phyloP scores from a whole-genome alignment of 2,329 filamentous ascomycete species.

The Sporothrix globosa region DNA sequence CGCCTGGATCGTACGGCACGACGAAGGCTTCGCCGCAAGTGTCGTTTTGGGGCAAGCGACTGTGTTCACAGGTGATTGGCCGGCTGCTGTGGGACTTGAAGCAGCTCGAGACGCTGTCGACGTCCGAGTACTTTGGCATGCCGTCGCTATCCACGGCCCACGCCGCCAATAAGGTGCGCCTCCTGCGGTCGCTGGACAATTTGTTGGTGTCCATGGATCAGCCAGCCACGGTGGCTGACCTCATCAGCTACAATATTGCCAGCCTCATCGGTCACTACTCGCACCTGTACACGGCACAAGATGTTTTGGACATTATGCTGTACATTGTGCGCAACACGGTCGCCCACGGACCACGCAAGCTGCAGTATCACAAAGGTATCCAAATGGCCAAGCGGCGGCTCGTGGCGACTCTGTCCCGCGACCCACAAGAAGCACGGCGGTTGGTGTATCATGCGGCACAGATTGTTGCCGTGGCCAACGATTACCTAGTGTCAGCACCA shows the following conservation, averaged over 20 bases:
- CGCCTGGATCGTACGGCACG: background rate
- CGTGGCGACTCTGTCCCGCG: conserved; percentile 36
- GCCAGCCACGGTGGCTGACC: conserved; percentile 38
- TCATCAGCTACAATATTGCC: conserved; percentile 42
- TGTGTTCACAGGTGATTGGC: conserved; percentile 42
- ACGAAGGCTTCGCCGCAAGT: background rate
- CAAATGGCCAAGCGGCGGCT: conserved; percentile 39
- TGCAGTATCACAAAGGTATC: conserved; percentile 35
- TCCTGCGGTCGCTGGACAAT: conserved; percentile 37
- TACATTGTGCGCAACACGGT: conserved; percentile 41
- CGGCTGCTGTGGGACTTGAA: conserved; percentile 43
- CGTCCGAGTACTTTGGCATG: conserved; percentile 39
- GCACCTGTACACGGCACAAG: conserved; percentile 40
- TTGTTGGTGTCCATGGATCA: conserved; percentile 37
- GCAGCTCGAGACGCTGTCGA: conserved; percentile 40
- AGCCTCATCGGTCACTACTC: conserved; percentile 41
- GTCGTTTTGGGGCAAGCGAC: conserved; percentile 40
- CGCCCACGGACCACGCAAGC: conserved; percentile 32
- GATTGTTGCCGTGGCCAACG: conserved; percentile 41
- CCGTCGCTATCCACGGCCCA: conserved; percentile 38
- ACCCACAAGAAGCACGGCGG: conserved; percentile 36
- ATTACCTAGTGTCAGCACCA: conserved; percentile 41
- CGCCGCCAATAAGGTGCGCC: conserved; percentile 37
- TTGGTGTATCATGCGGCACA: conserved; percentile 42
- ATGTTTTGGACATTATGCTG: conserved; percentile 41